Evolutionary conservation across 208 protist species (phyloP), one percentile per base, ranked within the genome.

Genomic region (Leishmania braziliensis): DNA sequence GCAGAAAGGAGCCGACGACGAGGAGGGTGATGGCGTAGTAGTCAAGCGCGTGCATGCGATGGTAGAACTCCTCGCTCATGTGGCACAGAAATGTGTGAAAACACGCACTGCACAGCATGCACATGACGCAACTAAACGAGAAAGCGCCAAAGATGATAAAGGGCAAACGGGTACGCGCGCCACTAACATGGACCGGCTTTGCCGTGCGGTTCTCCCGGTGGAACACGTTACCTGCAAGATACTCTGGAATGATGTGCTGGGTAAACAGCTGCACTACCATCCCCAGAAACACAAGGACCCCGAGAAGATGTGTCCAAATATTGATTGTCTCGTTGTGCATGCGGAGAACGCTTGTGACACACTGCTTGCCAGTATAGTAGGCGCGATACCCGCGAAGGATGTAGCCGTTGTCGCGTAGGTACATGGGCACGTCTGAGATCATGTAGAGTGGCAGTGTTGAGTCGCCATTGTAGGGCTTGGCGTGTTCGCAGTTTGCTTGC

Each of bases 321-420:
- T 98, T 98, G 63, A 96, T 76, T 29, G 93, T 93, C 77, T 98
- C 95, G 84, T 98, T 98, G 86, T 98, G 95, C 84, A 93, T 81
- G 26, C 84, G 77, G 69, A 95, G 86, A 2, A 97, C 69, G 54
- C 94, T 97, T 6, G 80, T 76, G 26, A 97, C n/a, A 56, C 87
- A 91, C 85, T 86, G 83, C 26, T 29, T 36, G 0, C 89, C 91
- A 1, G 84, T 88, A 82, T 97, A 97, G 79, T 91, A 89, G 65
- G 87, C 86, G 23, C 94, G 87, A 86, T 97, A 97, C 48, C 90
- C 87, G 1, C 76, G 80, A 2, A 85, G 77, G 50, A 97, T 92
- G 84, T 88, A 92, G 9, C 58, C 3, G 83, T 93, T 93, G 68
- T 91, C 86, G 29, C 68, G 53, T 46, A 90, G 83, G 84, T 90